Evolutionary conservation across 2,329 filamentous ascomycete species (phyloP).

Genomic region (Cladosporium sphaerospermum): DNA sequence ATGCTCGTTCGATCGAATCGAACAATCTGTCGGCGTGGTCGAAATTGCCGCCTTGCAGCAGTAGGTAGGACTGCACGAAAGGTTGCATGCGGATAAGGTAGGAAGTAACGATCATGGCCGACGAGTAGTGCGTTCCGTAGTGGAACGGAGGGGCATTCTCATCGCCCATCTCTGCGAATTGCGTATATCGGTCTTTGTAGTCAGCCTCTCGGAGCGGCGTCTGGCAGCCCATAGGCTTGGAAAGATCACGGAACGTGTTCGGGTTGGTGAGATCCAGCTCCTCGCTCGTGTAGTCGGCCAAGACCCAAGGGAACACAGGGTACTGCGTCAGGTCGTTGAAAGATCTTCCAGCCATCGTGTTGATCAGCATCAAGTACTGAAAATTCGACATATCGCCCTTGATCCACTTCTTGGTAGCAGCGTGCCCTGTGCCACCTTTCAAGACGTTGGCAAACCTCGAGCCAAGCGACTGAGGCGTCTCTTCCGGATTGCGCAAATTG

Average conservation of each 20-base stretch:
- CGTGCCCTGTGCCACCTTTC: slow-evolving; percentile 72
- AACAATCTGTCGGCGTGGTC: slow-evolving; percentile 95
- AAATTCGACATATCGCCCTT: slow-evolving; percentile 97
- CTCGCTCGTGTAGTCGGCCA: slow-evolving; percentile 92
- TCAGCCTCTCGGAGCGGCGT: slow-evolving; percentile 67
- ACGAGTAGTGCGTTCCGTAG: slow-evolving; percentile 97
- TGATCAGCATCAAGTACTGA: slow-evolving; percentile 96
- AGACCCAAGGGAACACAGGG: slow-evolving; percentile 93
- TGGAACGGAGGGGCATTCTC: slow-evolving; percentile 73
- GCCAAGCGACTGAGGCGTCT: slow-evolving; percentile 62
- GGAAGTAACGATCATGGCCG: slow-evolving; percentile 96
- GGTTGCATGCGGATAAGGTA: slow-evolving; percentile 93
- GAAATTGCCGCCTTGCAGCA: slow-evolving; percentile 92
- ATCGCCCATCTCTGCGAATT: slow-evolving; percentile 86
- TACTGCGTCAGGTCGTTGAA: slow-evolving; percentile 99
- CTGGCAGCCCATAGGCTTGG: slow-evolving; percentile 95
- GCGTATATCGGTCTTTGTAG: slow-evolving; percentile 77
- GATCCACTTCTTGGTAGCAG: slow-evolving; percentile 83
- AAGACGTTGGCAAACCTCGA: slow-evolving; percentile 91
- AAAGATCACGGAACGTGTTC: slow-evolving; percentile 79
- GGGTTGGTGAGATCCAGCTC: slow-evolving; percentile 83
- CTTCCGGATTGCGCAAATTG: slow-evolving; percentile 63
- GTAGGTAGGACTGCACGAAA: slow-evolving; percentile 90
- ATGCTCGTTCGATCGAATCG: slow-evolving; percentile 84
- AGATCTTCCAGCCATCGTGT: slow-evolving; percentile 91